Percentiles rank a stretch among this genome's conserved stretches.
Evolutionary conservation across 202 grass and related monocot genomes (phyloP).

Genomic region (Elaeis oleifera): DNA sequence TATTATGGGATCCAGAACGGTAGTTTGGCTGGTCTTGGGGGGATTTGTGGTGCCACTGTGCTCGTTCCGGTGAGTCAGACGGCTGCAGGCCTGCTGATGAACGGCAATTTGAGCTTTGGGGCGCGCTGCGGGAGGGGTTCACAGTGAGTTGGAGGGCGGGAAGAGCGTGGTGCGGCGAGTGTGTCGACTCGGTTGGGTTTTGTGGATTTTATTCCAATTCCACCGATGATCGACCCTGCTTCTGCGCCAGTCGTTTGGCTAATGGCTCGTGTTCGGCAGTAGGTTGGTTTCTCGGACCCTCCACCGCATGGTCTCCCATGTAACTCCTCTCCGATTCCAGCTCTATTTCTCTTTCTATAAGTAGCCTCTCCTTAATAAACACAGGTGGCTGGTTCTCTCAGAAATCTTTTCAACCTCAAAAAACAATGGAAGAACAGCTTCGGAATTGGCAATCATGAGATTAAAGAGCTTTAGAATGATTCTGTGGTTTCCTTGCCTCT

Average conservation of each 20-base stretch:
- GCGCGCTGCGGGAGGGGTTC: slow-evolving; percentile 20
- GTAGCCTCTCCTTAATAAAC: no score
- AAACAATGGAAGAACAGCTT: no score
- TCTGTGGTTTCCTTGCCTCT: no score
- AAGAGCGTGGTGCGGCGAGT: slow-evolving; percentile 25
- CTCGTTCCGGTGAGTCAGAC: slow-evolving; percentile 4
- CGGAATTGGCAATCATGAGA: no score
- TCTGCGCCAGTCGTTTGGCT: background rate
- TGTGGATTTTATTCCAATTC: slow-evolving; percentile 11
- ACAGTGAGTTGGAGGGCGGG: slow-evolving; percentile 20
- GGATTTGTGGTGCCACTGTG: background rate
- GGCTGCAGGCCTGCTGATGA: background rate
- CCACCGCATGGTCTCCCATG: no score
- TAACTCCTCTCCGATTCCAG: no score
- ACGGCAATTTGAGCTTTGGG: slow-evolving; percentile 11
- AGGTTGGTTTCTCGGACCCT: background rate
- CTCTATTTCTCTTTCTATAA: no score
- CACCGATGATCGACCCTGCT: slow-evolving; percentile 9
- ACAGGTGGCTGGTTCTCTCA: no score
- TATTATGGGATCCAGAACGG: background rate
- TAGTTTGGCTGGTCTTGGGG: background rate
- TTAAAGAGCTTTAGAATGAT: no score
- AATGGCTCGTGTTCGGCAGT: slow-evolving; percentile 12
- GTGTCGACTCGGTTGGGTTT: slow-evolving; percentile 18
- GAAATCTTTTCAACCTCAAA: no score